A percentile compares a stretch with the other conserved stretches of the same genome.
These are phyloP conservation scores for Cryomyces antarcticus DNA, from an alignment of 495 filamentous ascomycete genomes.

Conservation along the genomic window DNA sequence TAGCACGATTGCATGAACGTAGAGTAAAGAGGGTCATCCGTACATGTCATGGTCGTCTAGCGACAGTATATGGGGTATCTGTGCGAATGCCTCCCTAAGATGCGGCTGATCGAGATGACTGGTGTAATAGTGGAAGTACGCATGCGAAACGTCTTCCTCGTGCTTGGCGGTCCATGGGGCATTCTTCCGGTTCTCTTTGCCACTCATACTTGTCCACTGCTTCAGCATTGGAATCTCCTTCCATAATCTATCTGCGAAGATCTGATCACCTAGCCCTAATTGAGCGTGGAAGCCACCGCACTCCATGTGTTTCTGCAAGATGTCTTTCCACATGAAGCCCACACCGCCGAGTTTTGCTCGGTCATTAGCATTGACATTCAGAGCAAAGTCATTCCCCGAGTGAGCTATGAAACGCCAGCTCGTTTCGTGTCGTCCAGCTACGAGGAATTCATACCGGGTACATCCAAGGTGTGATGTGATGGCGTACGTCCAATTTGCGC, in stretches of 20 bases:
- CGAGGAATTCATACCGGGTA: slow-evolving; percentile 94
- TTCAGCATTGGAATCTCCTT: slow-evolving; percentile 80
- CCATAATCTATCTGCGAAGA: slow-evolving; percentile 92
- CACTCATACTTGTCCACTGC: slow-evolving; percentile 81
- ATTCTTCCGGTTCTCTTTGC: slow-evolving; percentile 80
- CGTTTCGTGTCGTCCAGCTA: slow-evolving; percentile 73
- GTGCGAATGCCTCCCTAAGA: slow-evolving; percentile 83
- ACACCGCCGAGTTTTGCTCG: slow-evolving; percentile 66
- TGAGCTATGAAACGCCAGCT: slow-evolving; percentile 96
- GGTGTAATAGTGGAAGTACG: slow-evolving; percentile 97
- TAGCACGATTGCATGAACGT: background rate
- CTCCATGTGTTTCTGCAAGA: slow-evolving; percentile 91
- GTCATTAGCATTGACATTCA: slow-evolving; percentile 70
- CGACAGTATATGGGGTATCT: slow-evolving; percentile 84
- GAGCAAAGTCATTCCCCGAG: slow-evolving; percentile 83
- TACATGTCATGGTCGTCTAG: slow-evolving; percentile 97
- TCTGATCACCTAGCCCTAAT: slow-evolving; percentile 78
- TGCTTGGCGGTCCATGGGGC: slow-evolving; percentile 79
- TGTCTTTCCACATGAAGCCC: slow-evolving; percentile 96
- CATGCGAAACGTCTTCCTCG: slow-evolving; percentile 85
- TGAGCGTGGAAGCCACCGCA: slow-evolving; percentile 91
- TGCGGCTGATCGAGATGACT: slow-evolving; percentile 93
- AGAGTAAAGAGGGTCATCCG: slow-evolving; percentile 19
- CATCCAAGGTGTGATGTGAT: slow-evolving; percentile 93
- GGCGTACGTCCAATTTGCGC: slow-evolving; percentile 93